Base-by-base conservation (phyloP, 306 rosid genomes). In the Pachyrhizus erosus region DNA sequence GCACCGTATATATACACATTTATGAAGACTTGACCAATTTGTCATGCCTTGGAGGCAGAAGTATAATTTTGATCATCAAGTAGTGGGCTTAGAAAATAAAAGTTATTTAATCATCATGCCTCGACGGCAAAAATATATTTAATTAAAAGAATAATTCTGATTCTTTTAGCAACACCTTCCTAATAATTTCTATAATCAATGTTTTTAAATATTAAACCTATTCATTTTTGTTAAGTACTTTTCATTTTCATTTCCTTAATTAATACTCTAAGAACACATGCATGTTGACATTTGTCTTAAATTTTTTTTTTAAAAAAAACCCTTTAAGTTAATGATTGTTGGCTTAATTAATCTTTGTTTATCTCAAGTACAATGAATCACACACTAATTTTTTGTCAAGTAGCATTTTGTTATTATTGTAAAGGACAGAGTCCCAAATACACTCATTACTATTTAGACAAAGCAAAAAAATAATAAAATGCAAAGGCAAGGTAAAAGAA, bases 371-470 rank as follows among this genome's bases (percentile, higher is more conserved):
- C 83, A 83, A 42, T 27, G 78, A 57, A 79, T 54, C 74, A 8
- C 29, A 51, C 54, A 70, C n/a, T 70, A 61, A 75, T 43, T 42
- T 78, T 58, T 70, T 58, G 49, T 49, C 79, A 60, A 75, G 51
- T 69, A 62, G 82, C 66, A n/a, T 78, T 60, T 78, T 74, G 71
- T 57, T 60, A 12, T 86, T 77, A 46, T 78, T 60, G 54, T 31
- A 75, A 73, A 69, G 52, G 82, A 79, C 80, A 51, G 31, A 68
- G 74, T 86, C 75, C 75, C 77, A 86, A 82, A 82, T 73, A 86
- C 37, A 70, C 70, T 55, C 54, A 31, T 26, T 62, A 29, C 34
- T 20, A 31, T 58, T 57, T 69, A 79, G 62, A 29, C 60, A 82
- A 78, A 68, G 78, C 8, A 66, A 26, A 11, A 17, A 13, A 67